Conservation (phyloP, 768 basidiomycete species). For the Pisolithus sp. region DNA sequence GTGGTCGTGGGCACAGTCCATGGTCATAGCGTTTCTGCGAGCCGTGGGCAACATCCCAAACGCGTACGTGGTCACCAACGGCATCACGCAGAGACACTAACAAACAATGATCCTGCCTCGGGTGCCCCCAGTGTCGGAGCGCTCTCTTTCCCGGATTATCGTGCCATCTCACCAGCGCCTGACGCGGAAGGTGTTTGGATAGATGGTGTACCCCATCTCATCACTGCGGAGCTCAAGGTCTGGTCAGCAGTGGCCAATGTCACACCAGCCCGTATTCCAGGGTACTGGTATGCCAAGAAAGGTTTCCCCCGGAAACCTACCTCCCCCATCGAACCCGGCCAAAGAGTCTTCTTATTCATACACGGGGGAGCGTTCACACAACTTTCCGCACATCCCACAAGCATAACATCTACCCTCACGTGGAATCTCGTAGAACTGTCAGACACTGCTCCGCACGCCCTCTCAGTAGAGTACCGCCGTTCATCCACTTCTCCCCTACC, state of each 20-base stretch:
- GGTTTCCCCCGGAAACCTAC: slow-evolving; percentile 3
- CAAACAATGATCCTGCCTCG: no score
- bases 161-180: neutral
- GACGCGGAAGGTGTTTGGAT: slow-evolving; percentile 22
- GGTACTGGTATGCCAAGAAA: slow-evolving; percentile 20
- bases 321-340: neutral
- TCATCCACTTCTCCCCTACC: slow-evolving; percentile 15
- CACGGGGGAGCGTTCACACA: slow-evolving; percentile 3
- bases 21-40: neutral
- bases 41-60: neutral
- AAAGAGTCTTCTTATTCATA: neutral
- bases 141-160: neutral
- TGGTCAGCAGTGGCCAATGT: slow-evolving; percentile 12
- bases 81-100: no score
- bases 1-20: neutral
- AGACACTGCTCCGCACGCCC: slow-evolving; percentile 1
- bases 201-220: slow-evolving; percentile 16
- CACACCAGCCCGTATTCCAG: slow-evolving; percentile 17
- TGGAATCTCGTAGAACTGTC: slow-evolving; percentile 1
- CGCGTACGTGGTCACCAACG: neutral
- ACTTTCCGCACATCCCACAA: neutral
- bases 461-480: slow-evolving; percentile 28
- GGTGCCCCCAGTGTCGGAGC: neutral
- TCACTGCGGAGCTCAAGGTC: slow-evolving; percentile 19
- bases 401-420: neutral